These are phyloP conservation scores for Chaetomium tenue DNA, from an alignment of 495 filamentous ascomycete genomes.

Conservation along the genomic window DNA sequence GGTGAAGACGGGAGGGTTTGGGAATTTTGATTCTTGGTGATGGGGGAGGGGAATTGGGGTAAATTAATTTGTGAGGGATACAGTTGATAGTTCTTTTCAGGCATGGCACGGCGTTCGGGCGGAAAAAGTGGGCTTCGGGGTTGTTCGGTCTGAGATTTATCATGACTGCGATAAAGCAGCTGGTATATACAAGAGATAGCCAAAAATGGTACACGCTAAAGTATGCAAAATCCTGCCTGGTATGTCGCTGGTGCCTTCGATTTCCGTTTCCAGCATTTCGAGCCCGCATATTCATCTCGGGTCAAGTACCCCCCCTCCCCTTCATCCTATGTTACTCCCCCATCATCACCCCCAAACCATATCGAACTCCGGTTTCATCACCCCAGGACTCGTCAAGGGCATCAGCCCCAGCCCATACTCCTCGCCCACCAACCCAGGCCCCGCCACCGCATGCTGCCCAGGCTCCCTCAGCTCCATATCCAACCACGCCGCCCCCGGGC, in stretches of 20 bases:
- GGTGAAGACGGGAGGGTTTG: constrained; percentile 67
- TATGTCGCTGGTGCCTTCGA: background rate
- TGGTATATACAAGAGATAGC: constrained; percentile 11
- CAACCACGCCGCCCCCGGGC: constrained; percentile 13
- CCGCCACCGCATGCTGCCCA: constrained; percentile 1
- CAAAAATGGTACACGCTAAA: constrained; percentile 1
- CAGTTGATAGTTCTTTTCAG: background rate
- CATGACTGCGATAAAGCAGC: constrained; percentile 1
- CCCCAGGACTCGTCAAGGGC: constrained; percentile 5
- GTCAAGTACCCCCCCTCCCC: background rate
- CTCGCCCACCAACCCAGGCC: background rate
- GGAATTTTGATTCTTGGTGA: constrained; percentile 86
- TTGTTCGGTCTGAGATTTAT: constrained; percentile 4
- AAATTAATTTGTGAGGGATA: background rate
- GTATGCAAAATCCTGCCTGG: constrained; percentile 4
- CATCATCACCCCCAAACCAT: constrained; percentile 17
- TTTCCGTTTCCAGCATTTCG: background rate
- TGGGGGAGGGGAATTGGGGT: background rate
- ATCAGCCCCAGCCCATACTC: constrained; percentile 20
- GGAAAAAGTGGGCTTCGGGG: background rate
- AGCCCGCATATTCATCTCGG: background rate
- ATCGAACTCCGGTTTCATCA: constrained; percentile 13
- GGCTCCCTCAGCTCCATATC: constrained; percentile 11
- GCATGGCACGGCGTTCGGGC: constrained; percentile 16
- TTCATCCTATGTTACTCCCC: background rate